Evolutionary conservation across 305 asterid genomes (phyloP).

Genomic region (Fraxinus dipetala): DNA sequence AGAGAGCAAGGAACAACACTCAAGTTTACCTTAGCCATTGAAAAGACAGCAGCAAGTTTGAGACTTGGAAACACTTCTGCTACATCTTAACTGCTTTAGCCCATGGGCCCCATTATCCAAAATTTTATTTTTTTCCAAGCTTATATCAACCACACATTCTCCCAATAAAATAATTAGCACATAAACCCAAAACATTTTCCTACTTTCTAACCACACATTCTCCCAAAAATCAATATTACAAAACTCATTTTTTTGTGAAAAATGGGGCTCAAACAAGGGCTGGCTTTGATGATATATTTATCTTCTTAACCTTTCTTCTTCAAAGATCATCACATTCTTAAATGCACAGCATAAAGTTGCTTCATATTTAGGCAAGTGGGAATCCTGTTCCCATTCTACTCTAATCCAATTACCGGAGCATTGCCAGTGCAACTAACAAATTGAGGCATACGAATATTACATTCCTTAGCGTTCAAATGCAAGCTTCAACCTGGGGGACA

Average conservation of each 20-base stretch:
- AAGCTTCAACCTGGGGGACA: neutral
- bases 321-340: conserved; percentile 8
- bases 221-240: too few relatives aligned
- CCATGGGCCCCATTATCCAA: too few relatives aligned
- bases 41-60: neutral
- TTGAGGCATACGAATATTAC: conserved; percentile 9
- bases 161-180: too few relatives aligned
- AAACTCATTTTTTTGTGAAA: too few relatives aligned
- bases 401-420: neutral
- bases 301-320: neutral
- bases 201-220: too few relatives aligned
- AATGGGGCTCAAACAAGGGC: too few relatives aligned
- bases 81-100: conserved; percentile 6
- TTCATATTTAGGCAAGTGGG: neutral
- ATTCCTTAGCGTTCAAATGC: neutral
- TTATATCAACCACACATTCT: too few relatives aligned
- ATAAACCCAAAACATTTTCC: too few relatives aligned
- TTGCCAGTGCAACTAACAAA: neutral
- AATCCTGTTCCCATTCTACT: neutral
- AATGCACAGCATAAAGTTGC: neutral
- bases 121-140: too few relatives aligned
- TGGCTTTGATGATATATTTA: neutral
- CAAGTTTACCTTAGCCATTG: neutral
- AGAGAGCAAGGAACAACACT: neutral
- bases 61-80: neutral